Evolutionary conservation across 148 eudicot genomes (phyloP).

Genomic region (Linanthus parryae): DNA sequence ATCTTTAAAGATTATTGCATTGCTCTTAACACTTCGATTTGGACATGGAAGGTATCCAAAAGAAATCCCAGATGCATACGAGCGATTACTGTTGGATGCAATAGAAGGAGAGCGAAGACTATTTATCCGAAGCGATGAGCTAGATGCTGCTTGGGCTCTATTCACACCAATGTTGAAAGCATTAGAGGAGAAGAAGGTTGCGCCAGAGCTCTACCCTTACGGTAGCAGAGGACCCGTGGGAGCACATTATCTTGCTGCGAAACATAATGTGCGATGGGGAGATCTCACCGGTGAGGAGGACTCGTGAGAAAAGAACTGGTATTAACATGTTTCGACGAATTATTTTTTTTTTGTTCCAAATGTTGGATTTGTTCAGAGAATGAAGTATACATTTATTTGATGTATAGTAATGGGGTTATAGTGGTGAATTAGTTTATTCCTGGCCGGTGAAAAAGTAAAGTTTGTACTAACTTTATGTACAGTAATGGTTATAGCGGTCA

Average conservation of each 20-base stretch:
- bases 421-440: no score
- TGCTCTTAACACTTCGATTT: conserved; percentile 1
- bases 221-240: conserved; percentile 87
- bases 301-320: conserved; percentile 18
- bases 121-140: conserved; percentile 91
- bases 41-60: conserved; percentile 43
- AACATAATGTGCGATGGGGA: conserved; percentile 80
- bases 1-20: neutral
- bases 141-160: conserved; percentile 84
- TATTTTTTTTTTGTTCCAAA: no score
- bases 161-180: conserved; percentile 73
- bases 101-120: conserved; percentile 83
- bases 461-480: no score
- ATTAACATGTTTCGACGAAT: no score
- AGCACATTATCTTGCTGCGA: conserved; percentile 81
- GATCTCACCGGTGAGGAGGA: conserved; percentile 48
- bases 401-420: no score
- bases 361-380: no score
- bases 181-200: conserved; percentile 58
- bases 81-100: conserved; percentile 70
- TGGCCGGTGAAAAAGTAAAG: no score
- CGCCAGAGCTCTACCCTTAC: conserved; percentile 68
- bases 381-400: no score
- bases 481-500: no score
- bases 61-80: conserved; percentile 87